Evolutionary conservation across 768 basidiomycete genomes (phyloP), one percentile per base, ranked within the genome.

Genomic region (Lactarius hengduanensis): DNA sequence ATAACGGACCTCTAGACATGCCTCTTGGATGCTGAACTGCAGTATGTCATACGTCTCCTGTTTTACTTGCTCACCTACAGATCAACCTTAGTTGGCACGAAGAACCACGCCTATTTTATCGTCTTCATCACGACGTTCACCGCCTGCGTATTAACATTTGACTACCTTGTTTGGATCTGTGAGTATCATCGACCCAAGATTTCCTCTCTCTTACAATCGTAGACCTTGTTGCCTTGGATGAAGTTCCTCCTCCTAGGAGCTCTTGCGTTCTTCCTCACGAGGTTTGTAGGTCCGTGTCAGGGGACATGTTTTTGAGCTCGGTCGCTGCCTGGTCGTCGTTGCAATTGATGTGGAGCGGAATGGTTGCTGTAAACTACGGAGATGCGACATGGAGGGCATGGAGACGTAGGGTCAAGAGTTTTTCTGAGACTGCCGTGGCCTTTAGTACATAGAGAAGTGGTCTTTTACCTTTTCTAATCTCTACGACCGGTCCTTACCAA

Each of bases 91-190:
- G 65, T 66, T 13, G 61, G 65, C 10, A 26, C 34, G 45, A 66
- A 62, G 22, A 66, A 62, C 11, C n/a, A 66, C 18, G 8, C 45
- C 2, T 62, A 57, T 22, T 66, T 58, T 54, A 15, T 62, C n/a
- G 4, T 28, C 18, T 62, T 43, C 8, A 15, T 58, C 18, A 3
- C 20, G n/a, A 54, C 45, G 16, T 3, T 58, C 36, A 7, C 32
- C 13, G 56, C 38, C 1, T 16, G 56, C 22, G 4, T 62, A 18
- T 9, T 43, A 9, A 9, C 41, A 1, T 66, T 66, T 18, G 38
- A 62, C 30, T 62, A 66, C 38, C 47, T 66, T 26, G 60, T 43
- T 18, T 66, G 60, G 61, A 58, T 11, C 15, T 28, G 65, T 66
- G 26, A 62, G 65, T 26, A 26, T 54, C 28, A 15, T 4, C n/a